Conservation (phyloP, 345 rosid species). For the Kandelia obovata region DNA sequence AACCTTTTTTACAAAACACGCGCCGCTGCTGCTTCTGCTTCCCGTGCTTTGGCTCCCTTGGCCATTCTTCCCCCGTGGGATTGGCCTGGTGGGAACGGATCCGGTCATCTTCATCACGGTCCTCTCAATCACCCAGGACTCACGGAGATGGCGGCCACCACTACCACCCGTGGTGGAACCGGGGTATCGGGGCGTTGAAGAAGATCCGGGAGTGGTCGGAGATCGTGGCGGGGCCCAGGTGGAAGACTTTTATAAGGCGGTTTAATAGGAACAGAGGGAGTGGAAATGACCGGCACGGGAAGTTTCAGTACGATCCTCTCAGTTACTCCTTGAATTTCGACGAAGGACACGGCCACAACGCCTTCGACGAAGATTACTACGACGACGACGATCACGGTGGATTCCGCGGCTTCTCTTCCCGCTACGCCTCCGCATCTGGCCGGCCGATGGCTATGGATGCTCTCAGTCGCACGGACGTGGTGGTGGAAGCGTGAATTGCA, state of each 20-base stretch:
- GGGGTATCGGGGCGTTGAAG: conserved; percentile 40
- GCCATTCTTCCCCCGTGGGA: conserved; percentile 34
- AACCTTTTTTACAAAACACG: conserved; percentile 24
- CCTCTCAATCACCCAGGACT: background rate
- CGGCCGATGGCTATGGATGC: conserved; percentile 4
- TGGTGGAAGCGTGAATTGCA: conserved; percentile 12
- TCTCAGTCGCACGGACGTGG: conserved; percentile 7
- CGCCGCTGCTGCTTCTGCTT: conserved; percentile 56
- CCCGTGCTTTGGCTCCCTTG: conserved; percentile 46
- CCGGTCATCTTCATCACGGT: conserved; percentile 15
- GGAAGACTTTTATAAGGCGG: conserved; percentile 85
- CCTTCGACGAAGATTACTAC: background rate
- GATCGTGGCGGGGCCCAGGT: conserved; percentile 78
- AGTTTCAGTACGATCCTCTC: conserved; percentile 73
- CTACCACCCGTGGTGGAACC: conserved; percentile 47
- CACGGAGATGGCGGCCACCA: conserved; percentile 14
- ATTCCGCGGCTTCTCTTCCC: conserved; percentile 20
- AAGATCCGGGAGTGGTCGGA: conserved; percentile 86
- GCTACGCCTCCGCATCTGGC: conserved; percentile 18
- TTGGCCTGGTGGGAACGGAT: conserved; percentile 55
- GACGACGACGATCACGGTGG: conserved; percentile 10
- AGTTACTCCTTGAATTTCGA: conserved; percentile 82
- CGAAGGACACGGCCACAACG: conserved; percentile 33
- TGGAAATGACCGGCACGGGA: conserved; percentile 33
- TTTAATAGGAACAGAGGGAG: conserved; percentile 44